Conservation (phyloP, 371 early-diverging fungal genomes). For the Mortierella sp. region DNA sequence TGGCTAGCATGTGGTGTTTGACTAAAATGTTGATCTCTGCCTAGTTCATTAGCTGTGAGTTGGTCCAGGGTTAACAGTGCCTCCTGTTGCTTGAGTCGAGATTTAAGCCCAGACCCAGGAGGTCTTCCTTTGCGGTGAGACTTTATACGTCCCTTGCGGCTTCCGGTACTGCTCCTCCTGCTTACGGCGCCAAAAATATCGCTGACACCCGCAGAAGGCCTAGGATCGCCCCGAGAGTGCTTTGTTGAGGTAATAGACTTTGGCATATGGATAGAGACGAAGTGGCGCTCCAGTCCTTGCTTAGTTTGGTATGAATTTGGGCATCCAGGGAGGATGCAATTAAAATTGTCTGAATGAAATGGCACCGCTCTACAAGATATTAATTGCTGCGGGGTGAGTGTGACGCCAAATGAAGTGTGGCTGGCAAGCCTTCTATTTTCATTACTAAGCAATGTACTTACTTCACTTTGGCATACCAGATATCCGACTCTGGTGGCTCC, state of each 20-base stretch:
- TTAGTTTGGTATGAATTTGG: slow-evolving; percentile 48
- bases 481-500: slow-evolving; percentile 25
- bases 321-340: slow-evolving; percentile 48
- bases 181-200: neutral
- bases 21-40: slow-evolving; percentile 12
- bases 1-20: slow-evolving; percentile 32
- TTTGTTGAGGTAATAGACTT: slow-evolving; percentile 5
- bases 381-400: neutral
- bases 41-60: slow-evolving; percentile 3
- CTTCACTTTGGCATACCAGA: slow-evolving; percentile 45
- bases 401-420: neutral
- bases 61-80: neutral
- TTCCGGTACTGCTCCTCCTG: slow-evolving; percentile 10
- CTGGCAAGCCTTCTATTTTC: neutral
- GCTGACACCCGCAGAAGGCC: neutral
- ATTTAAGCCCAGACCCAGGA: slow-evolving; percentile 32
- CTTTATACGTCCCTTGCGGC: slow-evolving; percentile 20
- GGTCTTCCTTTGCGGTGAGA: slow-evolving; percentile 45
- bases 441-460: slow-evolving; percentile 10
- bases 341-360: slow-evolving; percentile 25
- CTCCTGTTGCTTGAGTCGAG: slow-evolving; percentile 24
- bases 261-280: slow-evolving; percentile 43
- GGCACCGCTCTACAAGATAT: slow-evolving; percentile 26
- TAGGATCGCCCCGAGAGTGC: slow-evolving; percentile 3
- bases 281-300: slow-evolving; percentile 55